Base-by-base conservation (phyloP, 192 early-diverging fungal genomes). In the Backusella sp. region DNA sequence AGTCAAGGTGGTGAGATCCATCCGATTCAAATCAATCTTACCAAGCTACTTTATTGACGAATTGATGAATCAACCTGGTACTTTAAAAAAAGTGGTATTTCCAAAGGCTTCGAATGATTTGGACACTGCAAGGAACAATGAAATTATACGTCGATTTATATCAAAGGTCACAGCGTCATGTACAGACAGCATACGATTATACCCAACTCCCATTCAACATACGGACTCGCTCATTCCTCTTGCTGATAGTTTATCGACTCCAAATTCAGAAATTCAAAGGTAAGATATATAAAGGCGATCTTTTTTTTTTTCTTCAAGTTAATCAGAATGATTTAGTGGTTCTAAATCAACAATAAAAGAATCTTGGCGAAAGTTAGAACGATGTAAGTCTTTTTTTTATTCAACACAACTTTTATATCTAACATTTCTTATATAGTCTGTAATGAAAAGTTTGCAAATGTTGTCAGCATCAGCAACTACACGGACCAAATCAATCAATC, bases 31-130 rank as follows among this genome's bases (percentile, higher is more conserved):
- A 32, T 41, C 59, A 1, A 39, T 66, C 32, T 72, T 79, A 6
- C 68, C 73, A 15, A 56, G 68, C 5, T 53, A 65, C 15, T 69
- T 81, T n/a, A 0, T 81, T 2, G 39, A 69, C 0, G 73, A 69
- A 11, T 71, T 77, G 8, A 52, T 62, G 34, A 53, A 76, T 1
- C 53, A 56, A 9, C 65, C 35, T 17, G 65, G 67, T 1, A 76
- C 76, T 71, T 75, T 76, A 39, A 72, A 68, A 69, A 68, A 73
- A 3, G 34, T 80, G 6, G 19, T 80, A 0, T 39, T 70, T 0
- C 32, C 56, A 46, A 41, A 37, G 21, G 62, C 62, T 21, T 32
- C 72, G 28, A 52, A 49, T 49, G 46, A 75, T 67, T 17, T 75
- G 7, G 34, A 35, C 0, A 73, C 49, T 1, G 65, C 74, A 49